These are phyloP conservation scores for Mycosarcoma mackinlayi DNA, from an alignment of 1,284 basidiomycete species.

Conservation along the genomic window DNA sequence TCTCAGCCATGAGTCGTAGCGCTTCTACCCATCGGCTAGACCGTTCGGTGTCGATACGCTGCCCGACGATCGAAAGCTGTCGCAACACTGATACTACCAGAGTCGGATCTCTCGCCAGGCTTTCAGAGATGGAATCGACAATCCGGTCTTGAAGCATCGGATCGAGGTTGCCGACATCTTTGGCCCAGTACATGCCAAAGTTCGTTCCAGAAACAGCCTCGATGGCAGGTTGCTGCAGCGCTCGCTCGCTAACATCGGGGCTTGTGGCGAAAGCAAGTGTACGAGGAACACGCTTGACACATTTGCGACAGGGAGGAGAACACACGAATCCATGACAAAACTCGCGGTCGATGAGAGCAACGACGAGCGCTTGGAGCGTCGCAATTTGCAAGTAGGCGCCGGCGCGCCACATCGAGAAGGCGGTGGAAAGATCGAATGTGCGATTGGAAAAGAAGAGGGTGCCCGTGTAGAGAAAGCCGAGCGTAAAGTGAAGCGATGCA, in stretches of 20 bases:
- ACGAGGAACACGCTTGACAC: conserved; percentile 58
- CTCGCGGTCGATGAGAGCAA: conserved; percentile 53
- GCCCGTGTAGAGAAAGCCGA: conserved; percentile 93
- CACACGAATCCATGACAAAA: conserved; percentile 63
- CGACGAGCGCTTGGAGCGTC: conserved; percentile 54
- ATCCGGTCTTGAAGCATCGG: conserved; percentile 44
- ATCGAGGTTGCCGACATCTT: conserved; percentile 60
- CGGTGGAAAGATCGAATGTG: conserved; percentile 89
- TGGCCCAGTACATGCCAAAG: conserved; percentile 62
- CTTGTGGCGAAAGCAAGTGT: conserved; percentile 52
- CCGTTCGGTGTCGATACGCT: conserved; percentile 54
- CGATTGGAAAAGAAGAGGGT: conserved; percentile 91
- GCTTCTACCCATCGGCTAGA: conserved; percentile 57
- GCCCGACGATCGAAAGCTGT: conserved; percentile 52
- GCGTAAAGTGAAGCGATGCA: conserved; percentile 90
- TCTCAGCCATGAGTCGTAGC: conserved; percentile 58
- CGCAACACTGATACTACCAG: conserved; percentile 35
- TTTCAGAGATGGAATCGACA: conserved; percentile 36
- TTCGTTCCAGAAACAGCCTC: conserved; percentile 47
- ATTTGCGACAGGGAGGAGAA: conserved; percentile 60
- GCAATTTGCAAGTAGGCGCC: conserved; percentile 82
- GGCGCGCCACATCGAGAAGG: conserved; percentile 86
- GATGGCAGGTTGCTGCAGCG: conserved; percentile 37
- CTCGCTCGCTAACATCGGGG: conserved; percentile 53
- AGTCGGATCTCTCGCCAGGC: conserved; percentile 31